Evolutionary conservation across 371 early-diverging fungal genomes (phyloP), one percentile per base, ranked within the genome.

Genomic region (Sporodiniella umbellata): DNA sequence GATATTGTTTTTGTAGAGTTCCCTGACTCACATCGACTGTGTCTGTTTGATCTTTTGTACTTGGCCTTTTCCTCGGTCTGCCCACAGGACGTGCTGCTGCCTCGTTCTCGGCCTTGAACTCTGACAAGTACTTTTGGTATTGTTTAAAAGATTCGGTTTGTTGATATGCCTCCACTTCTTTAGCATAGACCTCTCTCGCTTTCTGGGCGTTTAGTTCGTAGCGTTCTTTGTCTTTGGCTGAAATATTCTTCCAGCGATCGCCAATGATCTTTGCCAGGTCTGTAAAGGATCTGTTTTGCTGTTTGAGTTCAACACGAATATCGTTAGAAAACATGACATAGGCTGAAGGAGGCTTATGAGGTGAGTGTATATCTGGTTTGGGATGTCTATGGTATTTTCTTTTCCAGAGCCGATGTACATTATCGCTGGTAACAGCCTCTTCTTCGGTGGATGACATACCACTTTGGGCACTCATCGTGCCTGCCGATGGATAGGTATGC

Each of bases 271-370:
- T 75, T 8, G 81, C 78, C 10, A 78, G 49, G 24, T 78, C 75
- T 0, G 75, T 68, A 51, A 80, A 80, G 0, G 75, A 65, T 45
- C 74, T 63, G 43, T 72, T 71, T 18, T 72, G 58, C 10, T 69
- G 56, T 22, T 68, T 64, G 7, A 73, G 37, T 51, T 78, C 79
- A 10, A 63, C 68, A 12, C 81, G 62, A 12, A 81, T 62, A 17
- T 69, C 53, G 33, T 76, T 75, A 8, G 78, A 72, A 50, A 78
- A 81, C 70, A 75, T 72, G n/a, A 81, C 80, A 58, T 81, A 81
- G 0, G 81, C 81, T 4, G 81, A 80, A 15, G 68, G 65, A 10
- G 81, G 81, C 31, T 79, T 79, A 14, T 60, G 33, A 5, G 81
- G 81, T n/a, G 74, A 78, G 30, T 78, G 75, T 12, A 63, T 61